Evolutionary conservation across 352 stramenopile species (phyloP).

Genomic region (Phytophthora ohioensis): DNA sequence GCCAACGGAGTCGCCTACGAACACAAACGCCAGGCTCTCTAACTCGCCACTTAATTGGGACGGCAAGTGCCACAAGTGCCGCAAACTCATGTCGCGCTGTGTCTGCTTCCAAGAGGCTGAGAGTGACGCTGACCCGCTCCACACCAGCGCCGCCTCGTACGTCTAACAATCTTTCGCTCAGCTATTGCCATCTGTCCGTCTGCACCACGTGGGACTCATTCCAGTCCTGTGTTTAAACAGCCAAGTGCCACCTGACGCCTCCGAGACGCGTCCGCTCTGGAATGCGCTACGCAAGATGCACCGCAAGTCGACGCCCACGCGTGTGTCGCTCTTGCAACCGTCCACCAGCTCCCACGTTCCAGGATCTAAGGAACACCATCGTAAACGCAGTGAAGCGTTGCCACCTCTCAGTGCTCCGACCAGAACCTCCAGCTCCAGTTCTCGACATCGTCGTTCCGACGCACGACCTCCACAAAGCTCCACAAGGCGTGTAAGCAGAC

Average conservation of each 20-base stretch:
- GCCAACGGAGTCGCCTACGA: not conserved
- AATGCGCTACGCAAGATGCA: conserved; percentile 57
- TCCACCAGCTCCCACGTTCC: not conserved
- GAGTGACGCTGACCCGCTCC: conserved; percentile 22
- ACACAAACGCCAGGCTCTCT: conserved; percentile 5
- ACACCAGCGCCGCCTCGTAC: conserved; percentile 27
- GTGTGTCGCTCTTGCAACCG: conserved; percentile 19
- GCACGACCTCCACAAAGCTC: conserved; percentile 12
- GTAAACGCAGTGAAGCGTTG: conserved; percentile 37
- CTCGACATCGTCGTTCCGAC: conserved; percentile 28
- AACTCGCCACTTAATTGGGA: conserved; percentile 42
- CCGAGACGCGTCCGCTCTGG: conserved; percentile 46
- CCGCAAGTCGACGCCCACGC: conserved; percentile 20
- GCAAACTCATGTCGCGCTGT: conserved; percentile 56
- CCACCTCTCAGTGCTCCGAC: conserved; percentile 27
- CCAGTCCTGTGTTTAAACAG: conserved; percentile 20
- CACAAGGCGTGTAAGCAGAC: conserved; percentile 20
- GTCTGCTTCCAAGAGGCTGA: conserved; percentile 44
- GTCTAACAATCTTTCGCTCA: conserved; percentile 16
- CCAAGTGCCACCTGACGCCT: conserved; percentile 18
- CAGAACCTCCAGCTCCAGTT: conserved; percentile 6
- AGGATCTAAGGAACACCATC: conserved; percentile 10
- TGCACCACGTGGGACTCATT: conserved; percentile 2
- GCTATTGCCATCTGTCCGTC: conserved; percentile 5
- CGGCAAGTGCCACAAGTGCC: conserved; percentile 51